Evolutionary conservation across 2,329 filamentous ascomycete genomes (phyloP), one percentile per base, ranked within the genome.

Genomic region (Cladosporium sp.): DNA sequence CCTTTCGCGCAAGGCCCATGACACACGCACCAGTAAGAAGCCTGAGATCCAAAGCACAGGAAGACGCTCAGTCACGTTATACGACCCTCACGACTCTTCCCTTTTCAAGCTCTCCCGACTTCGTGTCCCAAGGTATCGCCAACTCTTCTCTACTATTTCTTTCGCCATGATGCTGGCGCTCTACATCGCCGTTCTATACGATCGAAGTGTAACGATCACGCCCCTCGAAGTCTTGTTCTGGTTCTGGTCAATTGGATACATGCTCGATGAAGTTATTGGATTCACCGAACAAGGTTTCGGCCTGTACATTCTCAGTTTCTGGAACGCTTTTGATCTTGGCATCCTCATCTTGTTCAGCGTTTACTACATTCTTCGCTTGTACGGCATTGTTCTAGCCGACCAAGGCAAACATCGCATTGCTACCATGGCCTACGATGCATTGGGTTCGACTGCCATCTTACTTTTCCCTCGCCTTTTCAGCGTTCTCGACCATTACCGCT

Each of bases 281-380:
- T 96, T 96, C 75, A 95, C 91, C 58, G 92, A 97, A 67, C 90
- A 96, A 69, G 92, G 92, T 2, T 96, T 96, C 66, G 91, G 90
- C 32, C 79, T 97, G 25, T 97, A 96, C 70, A 88, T 96, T 62
- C 92, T 96, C 83, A 95, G 89, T 66, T 93, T 96, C 67, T 96
- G 92, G 92, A 96, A 96, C 67, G 82, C 91, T 32, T 95, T 96
- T 67, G 92, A 96, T 64, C 74, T 96, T 32, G 91, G 91, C 7
- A 96, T 96, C 47, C 72, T 96, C 46, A 72, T 95, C 19, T 74
- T 96, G 53, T 82, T 96, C 59, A 83, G 94, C 60, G 79, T 88
- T 49, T 96, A 96, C 72, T 95, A 95, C 66, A 87, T 86, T 61
- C 83, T 96, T 72, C 83, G 92, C 50, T 78, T 93, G 12, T 95